Evolutionary conservation across 1,284 basidiomycete genomes (phyloP).

Genomic region (Agaricales sp.): DNA sequence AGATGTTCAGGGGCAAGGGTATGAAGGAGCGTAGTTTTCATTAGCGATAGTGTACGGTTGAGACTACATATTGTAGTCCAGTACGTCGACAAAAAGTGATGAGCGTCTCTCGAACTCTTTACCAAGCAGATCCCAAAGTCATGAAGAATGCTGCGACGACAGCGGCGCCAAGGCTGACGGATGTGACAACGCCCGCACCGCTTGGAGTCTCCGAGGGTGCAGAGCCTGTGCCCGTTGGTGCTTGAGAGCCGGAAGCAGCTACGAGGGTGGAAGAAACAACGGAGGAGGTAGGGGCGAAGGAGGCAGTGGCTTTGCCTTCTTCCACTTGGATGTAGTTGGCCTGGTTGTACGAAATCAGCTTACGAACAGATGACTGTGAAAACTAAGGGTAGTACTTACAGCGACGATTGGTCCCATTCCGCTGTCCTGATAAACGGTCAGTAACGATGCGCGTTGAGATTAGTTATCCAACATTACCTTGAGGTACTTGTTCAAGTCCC

Average conservation of each 20-base stretch:
- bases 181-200: neutral
- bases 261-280: constrained; percentile 53
- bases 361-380: constrained; percentile 15
- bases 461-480: constrained; percentile 23
- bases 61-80: too few relatives aligned
- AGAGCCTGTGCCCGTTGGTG: constrained; percentile 11
- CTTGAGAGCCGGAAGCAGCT: constrained; percentile 18
- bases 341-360: constrained; percentile 26
- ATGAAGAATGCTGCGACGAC: neutral
- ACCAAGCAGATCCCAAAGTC: neutral
- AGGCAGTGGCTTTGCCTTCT: constrained; percentile 46
- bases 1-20: too few relatives aligned
- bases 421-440: constrained; percentile 26
- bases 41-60: too few relatives aligned
- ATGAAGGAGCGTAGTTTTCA: too few relatives aligned
- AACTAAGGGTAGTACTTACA: constrained; percentile 22
- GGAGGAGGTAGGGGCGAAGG: constrained; percentile 45
- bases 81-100: too few relatives aligned
- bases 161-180: neutral
- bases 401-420: constrained; percentile 49
- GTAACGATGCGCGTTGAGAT: neutral
- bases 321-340: constrained; percentile 72
- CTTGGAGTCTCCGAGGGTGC: neutral
- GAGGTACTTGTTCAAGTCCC: constrained; percentile 43
- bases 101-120: too few relatives aligned